Evolutionary conservation across 2,329 filamentous ascomycete species (phyloP).

Genomic region (Pseudocercospora eumusae): DNA sequence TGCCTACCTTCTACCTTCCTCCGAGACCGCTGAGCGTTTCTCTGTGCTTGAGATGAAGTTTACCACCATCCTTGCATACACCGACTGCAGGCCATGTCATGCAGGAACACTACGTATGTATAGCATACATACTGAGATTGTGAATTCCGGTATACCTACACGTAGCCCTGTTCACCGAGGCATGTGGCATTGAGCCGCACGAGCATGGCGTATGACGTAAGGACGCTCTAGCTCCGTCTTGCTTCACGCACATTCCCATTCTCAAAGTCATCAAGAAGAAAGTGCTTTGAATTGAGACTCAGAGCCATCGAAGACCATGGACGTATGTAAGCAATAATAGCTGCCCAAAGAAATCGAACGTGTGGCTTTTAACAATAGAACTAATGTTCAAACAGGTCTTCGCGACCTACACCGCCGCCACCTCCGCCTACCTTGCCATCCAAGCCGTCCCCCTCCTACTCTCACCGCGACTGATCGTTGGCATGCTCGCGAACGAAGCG

Average conservation of each 20-base stretch:
- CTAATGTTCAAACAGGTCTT: background rate
- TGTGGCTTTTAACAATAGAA: background rate
- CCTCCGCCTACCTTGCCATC: slow-evolving; percentile 47
- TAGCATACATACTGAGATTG: too few species aligned
- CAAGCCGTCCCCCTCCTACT: slow-evolving; percentile 58
- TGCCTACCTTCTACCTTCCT: too few species aligned
- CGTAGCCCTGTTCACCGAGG: background rate
- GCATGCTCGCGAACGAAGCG: slow-evolving; percentile 57
- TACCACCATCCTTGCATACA: too few species aligned
- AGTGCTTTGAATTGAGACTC: background rate
- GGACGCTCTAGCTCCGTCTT: background rate
- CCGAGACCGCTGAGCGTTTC: too few species aligned
- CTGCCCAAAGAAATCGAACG: background rate
- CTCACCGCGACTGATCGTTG: slow-evolving; percentile 62
- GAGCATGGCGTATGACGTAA: background rate
- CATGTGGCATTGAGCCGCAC: background rate
- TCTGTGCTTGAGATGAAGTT: too few species aligned
- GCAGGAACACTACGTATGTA: too few species aligned
- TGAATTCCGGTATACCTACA: too few species aligned
- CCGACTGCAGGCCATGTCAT: too few species aligned
- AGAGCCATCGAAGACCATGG: background rate
- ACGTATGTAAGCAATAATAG: background rate
- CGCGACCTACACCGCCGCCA: slow-evolving; percentile 1
- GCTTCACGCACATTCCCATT: background rate
- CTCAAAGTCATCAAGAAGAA: slow-evolving; percentile 1